Evolutionary conservation across 2,329 filamentous ascomycete species (phyloP).

Genomic region (Colletotrichum cereale): DNA sequence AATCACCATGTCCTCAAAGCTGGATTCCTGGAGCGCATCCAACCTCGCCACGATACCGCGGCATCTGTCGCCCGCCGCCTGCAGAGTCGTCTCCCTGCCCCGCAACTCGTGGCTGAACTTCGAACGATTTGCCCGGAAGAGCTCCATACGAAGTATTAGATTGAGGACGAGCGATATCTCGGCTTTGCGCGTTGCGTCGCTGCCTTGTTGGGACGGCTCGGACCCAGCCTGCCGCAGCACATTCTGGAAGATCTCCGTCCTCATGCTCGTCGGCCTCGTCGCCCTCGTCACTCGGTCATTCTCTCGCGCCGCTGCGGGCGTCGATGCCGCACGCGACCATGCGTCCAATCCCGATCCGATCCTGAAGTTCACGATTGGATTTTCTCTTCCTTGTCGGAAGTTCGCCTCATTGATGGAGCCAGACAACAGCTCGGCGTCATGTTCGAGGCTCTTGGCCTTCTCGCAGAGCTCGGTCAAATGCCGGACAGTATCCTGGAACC

Average conservation of each 20-base stretch:
- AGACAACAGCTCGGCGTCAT: neutral
- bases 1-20: neutral
- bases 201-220: neutral
- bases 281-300: neutral
- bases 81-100: neutral
- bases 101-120: neutral
- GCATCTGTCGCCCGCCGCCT: neutral
- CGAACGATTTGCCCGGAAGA: neutral
- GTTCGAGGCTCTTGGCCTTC: neutral
- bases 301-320: neutral
- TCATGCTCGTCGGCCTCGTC: too few relatives aligned
- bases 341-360: neutral
- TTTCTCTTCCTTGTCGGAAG: neutral
- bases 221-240: too few relatives aligned
- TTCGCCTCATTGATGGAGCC: neutral
- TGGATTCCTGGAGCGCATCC: neutral
- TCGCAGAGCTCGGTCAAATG: neutral
- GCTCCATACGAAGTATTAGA: neutral
- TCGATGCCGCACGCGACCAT: neutral
- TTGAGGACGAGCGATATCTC: neutral
- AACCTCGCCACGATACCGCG: neutral
- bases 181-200: neutral
- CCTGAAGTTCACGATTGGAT: neutral
- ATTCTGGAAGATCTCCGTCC: too few relatives aligned
- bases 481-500: neutral